Evolutionary conservation across 2,329 filamentous ascomycete species (phyloP), one percentile per base, ranked within the genome.

Genomic region (Diplocarpon mali): DNA sequence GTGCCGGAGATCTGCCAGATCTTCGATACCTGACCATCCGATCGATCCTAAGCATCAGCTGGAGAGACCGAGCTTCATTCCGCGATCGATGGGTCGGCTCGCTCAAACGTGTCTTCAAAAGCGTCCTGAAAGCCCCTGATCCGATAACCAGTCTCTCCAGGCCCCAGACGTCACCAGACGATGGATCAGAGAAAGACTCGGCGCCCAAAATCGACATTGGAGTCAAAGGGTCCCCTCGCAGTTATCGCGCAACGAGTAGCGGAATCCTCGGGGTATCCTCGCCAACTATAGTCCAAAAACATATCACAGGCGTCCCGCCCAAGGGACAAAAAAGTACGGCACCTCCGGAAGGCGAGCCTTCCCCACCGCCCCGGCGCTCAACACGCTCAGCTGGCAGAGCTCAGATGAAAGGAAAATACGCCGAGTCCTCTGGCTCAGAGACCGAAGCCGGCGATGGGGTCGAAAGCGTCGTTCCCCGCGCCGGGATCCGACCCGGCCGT

Each of bases 31-130:
- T 95, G 10, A 71, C 75, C 1, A 75, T 95, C 38, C 53, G 85
- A 56, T 80, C 83, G 1, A 90, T 87, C 62, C 69, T 95, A 38
- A 78, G 89, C 57, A 75, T 79, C 37, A 80, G 83, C 20, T 95
- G 88, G 85, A 80, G 87, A 49, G 78, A 87, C 58, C 78, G 90
- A 35, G 84, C 84, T 14, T 73, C 73, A n/a, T 81, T 95, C 57
- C 76, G 89, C 32, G 78, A 83, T 53, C 75, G 77, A 52, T 94
- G 88, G 85, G 79, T 79, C 40, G 69, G 74, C n/a, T 79, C 72
- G 50, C 67, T 95, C 41, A 73, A 78, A 44, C 70, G 68, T 11
- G 72, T 87, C 2, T 89, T 86, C 56, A 70, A 79, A 39, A 69
- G 76, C 13, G 65, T 62, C 2, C 63, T 61, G 13, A 51, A 64